phyloP scores from a whole-genome alignment of 2,329 filamentous ascomycete species.

The Pseudogymnoascus sp. region DNA sequence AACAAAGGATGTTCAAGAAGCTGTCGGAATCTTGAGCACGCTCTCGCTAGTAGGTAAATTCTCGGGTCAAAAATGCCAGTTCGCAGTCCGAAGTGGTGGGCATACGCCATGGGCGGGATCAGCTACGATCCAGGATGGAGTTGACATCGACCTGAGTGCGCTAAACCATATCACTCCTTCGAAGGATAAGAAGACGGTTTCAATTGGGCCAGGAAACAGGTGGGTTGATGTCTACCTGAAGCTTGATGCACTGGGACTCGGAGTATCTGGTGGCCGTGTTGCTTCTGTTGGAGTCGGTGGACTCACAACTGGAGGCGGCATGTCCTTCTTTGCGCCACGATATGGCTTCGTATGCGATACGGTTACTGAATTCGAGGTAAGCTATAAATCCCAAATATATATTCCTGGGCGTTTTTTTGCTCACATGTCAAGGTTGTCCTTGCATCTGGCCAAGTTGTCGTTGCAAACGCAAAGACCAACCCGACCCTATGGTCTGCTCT shows the following conservation, averaged over 20 bases:
- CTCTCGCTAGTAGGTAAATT: background rate
- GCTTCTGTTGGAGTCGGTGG: conserved; percentile 34
- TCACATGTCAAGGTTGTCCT: conserved; percentile 14
- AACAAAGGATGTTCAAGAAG: conserved; percentile 21
- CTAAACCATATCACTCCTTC: conserved; percentile 16
- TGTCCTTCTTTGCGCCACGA: conserved; percentile 15
- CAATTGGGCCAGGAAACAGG: conserved; percentile 30
- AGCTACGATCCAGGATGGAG: conserved; percentile 40
- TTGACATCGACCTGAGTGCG: conserved; percentile 40
- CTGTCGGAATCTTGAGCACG: conserved; percentile 11
- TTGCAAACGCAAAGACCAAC: conserved; percentile 17
- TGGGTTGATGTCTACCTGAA: conserved; percentile 34
- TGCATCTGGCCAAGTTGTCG: background rate
- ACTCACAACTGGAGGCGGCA: conserved; percentile 29
- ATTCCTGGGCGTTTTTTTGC: background rate
- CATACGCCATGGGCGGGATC: conserved; percentile 49
- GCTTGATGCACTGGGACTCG: conserved; percentile 26
- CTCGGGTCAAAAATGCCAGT: conserved; percentile 28
- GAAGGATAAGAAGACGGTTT: conserved; percentile 23
- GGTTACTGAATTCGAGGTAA: conserved; percentile 2
- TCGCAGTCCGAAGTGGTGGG: conserved; percentile 51
- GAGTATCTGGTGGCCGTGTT: conserved; percentile 32
- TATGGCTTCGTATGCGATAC: conserved; percentile 11
- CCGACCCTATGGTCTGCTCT: conserved; percentile 45
- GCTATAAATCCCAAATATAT: background rate